Evolutionary conservation across 2,329 filamentous ascomycete species (phyloP), one percentile per base, ranked within the genome.

Genomic region (Colletotrichum graminicola): DNA sequence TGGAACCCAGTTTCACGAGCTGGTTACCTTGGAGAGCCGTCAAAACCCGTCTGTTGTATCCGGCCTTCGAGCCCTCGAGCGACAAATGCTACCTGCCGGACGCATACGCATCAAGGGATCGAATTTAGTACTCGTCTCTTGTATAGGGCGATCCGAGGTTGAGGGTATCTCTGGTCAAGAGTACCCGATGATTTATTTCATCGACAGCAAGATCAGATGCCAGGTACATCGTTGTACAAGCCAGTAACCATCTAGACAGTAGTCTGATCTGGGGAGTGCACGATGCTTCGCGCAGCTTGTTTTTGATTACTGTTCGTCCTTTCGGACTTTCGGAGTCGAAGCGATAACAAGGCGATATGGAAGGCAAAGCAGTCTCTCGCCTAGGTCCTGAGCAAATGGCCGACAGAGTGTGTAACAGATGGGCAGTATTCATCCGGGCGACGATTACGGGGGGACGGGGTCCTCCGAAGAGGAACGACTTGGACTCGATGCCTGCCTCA

Each of bases 351-450:
- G 32, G n/a, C n/a, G n/a, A n/a, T n/a, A 16, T 55, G 10, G 26
- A 36, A 55, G 61, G 23, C 47, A 43, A 18, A 23, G 16, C 2
- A 18, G 21, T 32, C 18, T 52, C 23, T 23, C 34, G 16, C 32
- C 34, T 18, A 41, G 5, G 36, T 41, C 41, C 66, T 26, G 43
- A 14, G n/a, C 41, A 47, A 41, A 23, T 23, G 39, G n/a, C 36
- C 32, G n/a, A n/a, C n/a, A n/a, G n/a, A n/a, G n/a, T 39, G 57
- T 57, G 60, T 64, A 29, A 68, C 60, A 34, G 41, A 49, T 6
- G 56, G 34, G 41, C 51, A 57, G 49, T 11, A 23, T 43, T 62
- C 32, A 47, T 36, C 32, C 16, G 23, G 23, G 29, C 32, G n/a
- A 41, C 60, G 16, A 10, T 57, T 41, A 34, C 26, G 34, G 16